Conservation (phyloP, 139 green algal genomes). For the Haematococcus lacustris region DNA sequence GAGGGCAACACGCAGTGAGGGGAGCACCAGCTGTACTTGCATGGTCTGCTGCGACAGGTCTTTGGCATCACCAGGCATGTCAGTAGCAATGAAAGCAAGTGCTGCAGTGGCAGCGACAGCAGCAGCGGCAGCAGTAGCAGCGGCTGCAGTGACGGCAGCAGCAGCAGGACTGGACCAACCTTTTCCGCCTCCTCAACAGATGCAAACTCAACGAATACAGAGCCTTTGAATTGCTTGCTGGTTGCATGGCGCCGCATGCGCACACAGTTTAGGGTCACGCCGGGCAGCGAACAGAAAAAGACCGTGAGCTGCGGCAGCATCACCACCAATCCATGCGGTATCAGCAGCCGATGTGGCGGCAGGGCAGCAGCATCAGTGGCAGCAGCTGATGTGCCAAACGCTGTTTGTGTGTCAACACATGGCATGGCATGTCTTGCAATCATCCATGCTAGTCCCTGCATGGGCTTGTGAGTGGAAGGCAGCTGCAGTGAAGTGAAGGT, state of each 20-base stretch:
- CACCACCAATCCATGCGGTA: too few relatives aligned
- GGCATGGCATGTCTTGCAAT: too few relatives aligned
- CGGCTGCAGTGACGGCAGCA: neutral
- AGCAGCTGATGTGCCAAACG: too few relatives aligned
- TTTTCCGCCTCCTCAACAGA: slow-evolving; percentile 42
- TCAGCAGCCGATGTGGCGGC: too few relatives aligned
- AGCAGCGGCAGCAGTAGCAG: too few relatives aligned
- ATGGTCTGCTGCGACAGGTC: neutral
- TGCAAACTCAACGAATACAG: slow-evolving; percentile 72
- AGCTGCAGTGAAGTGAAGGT: too few relatives aligned
- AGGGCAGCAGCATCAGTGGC: too few relatives aligned
- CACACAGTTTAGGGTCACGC: slow-evolving; percentile 60
- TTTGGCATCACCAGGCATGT: neutral
- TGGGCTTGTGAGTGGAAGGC: too few relatives aligned
- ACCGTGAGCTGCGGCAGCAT: slow-evolving; percentile 19
- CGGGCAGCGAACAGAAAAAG: slow-evolving; percentile 43
- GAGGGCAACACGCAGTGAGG: neutral
- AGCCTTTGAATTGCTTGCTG: slow-evolving; percentile 78
- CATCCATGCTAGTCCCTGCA: too few relatives aligned
- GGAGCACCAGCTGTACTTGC: neutral
- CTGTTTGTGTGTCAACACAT: too few relatives aligned
- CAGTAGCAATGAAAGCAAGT: neutral
- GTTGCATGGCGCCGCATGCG: slow-evolving; percentile 67
- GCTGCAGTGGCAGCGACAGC: neutral
- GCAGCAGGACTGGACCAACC: slow-evolving; percentile 14